Conservation (phyloP, 495 filamentous ascomycete genomes). For the Emericellopsis terricola region DNA sequence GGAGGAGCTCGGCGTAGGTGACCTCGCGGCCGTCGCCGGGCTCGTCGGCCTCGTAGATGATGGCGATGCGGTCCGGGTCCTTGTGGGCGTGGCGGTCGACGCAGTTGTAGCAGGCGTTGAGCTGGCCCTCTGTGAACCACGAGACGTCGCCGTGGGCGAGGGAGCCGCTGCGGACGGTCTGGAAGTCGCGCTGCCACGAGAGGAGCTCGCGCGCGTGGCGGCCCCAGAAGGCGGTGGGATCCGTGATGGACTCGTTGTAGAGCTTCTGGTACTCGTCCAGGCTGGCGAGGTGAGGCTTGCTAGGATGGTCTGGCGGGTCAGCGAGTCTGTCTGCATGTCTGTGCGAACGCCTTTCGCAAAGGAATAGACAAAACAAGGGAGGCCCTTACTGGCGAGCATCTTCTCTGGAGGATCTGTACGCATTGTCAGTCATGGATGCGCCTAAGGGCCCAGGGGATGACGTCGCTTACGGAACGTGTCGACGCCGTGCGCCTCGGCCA, state of each 20-base stretch:
- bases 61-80: conserved; percentile 78
- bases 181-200: conserved; percentile 78
- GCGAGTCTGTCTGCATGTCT: no score
- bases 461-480: conserved; percentile 60
- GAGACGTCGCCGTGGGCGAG: conserved; percentile 68
- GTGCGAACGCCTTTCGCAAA: no score
- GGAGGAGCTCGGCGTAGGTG: conserved; percentile 84
- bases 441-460: no score
- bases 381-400: conserved; percentile 48
- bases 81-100: conserved; percentile 91
- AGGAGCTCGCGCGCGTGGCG: conserved; percentile 73
- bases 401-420: conserved; percentile 31
- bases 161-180: conserved; percentile 70
- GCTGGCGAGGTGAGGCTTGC: conserved; percentile 35
- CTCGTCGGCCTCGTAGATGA: conserved; percentile 98
- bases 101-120: conserved; percentile 96
- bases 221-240: conserved; percentile 85
- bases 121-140: conserved; percentile 86
- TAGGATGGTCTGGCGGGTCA: conserved; percentile 35
- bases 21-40: conserved; percentile 71
- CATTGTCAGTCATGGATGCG: no score
- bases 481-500: conserved; percentile 69
- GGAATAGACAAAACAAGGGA: no score
- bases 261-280: conserved; percentile 80
- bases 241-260: conserved; percentile 90